Conservation (phyloP, 78 protist species). For the Chrysochromulina tobinii region DNA sequence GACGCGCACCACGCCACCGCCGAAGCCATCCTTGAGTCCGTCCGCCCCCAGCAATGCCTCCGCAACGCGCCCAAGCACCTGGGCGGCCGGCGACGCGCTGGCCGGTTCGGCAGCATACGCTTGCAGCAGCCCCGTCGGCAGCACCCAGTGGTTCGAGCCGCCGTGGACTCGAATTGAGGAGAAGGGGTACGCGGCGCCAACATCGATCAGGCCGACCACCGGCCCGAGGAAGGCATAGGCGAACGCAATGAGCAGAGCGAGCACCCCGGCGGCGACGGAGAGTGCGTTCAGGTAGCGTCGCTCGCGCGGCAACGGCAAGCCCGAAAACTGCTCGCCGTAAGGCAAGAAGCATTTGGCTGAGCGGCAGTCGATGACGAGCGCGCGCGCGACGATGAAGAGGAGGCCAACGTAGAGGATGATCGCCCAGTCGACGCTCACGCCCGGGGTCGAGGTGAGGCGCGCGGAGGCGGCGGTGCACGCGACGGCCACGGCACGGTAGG, state of each 20-base stretch:
- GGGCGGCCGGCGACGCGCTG: too few relatives aligned
- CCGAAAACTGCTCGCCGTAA: background rate
- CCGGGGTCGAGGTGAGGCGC: too few relatives aligned
- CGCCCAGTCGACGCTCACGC: too few relatives aligned
- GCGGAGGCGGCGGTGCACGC: background rate
- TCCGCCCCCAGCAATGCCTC: too few relatives aligned
- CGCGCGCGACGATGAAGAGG: background rate
- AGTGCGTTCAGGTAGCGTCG: background rate
- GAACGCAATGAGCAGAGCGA: background rate
- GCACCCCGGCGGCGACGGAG: background rate
- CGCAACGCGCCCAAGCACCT: background rate
- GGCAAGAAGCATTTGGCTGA: background rate
- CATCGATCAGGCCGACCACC: background rate
- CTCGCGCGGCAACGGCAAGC: background rate
- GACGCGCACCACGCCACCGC: constrained; percentile 5
- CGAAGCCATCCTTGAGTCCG: background rate
- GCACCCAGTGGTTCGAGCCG: constrained; percentile 8
- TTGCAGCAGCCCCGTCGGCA: background rate
- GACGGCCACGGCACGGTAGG: background rate
- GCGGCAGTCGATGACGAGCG: background rate
- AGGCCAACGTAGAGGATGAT: background rate
- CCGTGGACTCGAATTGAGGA: background rate
- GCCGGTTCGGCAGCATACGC: too few relatives aligned
- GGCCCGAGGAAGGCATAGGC: background rate
- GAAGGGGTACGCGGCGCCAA: background rate